Percentiles rank a stretch among this genome's conserved stretches.
phyloP scores from a whole-genome alignment of 2,329 filamentous ascomycete genomes.

The Rasamsonia emersonii region DNA sequence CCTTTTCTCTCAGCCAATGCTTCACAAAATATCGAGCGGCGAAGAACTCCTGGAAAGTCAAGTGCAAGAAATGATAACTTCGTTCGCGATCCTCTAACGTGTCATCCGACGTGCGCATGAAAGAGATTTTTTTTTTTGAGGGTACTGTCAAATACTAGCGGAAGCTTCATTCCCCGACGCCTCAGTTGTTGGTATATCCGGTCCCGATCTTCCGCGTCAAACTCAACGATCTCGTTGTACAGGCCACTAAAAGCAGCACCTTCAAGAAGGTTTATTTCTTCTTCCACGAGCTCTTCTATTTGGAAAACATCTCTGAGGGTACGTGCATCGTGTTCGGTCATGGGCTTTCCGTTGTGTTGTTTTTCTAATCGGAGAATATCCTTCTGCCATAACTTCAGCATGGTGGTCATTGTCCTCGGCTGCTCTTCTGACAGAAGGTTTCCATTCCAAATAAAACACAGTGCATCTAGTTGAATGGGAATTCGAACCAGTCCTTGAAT shows the following conservation, averaged over 20 bases:
- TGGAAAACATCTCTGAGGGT: neutral
- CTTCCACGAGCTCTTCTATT: slow-evolving; percentile 10
- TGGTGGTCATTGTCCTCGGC: slow-evolving; percentile 30
- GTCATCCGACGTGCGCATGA: slow-evolving; percentile 27
- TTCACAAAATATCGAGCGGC: slow-evolving; percentile 33
- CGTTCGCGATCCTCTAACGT: slow-evolving; percentile 7
- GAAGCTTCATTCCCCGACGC: slow-evolving; percentile 1
- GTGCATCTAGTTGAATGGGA: slow-evolving; percentile 38
- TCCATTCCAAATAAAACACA: slow-evolving; percentile 32
- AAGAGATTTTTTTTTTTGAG: slow-evolving; percentile 23
- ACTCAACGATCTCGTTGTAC: slow-evolving; percentile 25
- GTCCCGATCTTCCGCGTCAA: slow-evolving; percentile 16
- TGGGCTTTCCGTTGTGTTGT: neutral
- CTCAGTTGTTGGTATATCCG: slow-evolving; percentile 9
- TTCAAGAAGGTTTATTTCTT: slow-evolving; percentile 20
- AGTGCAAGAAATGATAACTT: slow-evolving; percentile 35
- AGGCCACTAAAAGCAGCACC: slow-evolving; percentile 30
- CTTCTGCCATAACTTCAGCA: slow-evolving; percentile 31
- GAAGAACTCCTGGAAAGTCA: slow-evolving; percentile 39
- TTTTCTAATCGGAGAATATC: slow-evolving; percentile 25
- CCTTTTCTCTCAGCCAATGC: slow-evolving; percentile 17
- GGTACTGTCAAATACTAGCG: slow-evolving; percentile 10
- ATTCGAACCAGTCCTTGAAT: slow-evolving; percentile 34
- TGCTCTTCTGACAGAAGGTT: slow-evolving; percentile 5
- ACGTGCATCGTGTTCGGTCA: slow-evolving; percentile 6